A percentile compares a stretch with the other conserved stretches of the same genome.
Evolutionary conservation across 306 rosid species (phyloP).

Genomic region (Prosopis cineraria): DNA sequence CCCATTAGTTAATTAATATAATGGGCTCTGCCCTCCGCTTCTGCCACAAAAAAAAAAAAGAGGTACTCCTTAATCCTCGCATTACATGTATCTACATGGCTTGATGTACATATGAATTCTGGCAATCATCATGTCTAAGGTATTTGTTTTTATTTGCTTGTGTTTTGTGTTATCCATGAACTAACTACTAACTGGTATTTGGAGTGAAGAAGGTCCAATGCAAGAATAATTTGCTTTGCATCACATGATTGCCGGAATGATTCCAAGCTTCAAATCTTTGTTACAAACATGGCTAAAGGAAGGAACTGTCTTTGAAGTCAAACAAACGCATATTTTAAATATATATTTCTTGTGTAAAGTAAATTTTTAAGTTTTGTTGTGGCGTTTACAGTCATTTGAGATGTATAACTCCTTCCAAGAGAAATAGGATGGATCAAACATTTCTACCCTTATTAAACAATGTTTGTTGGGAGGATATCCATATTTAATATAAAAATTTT

Average conservation of each 20-base stretch:
- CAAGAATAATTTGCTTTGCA: constrained; percentile 9
- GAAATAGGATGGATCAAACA: constrained; percentile 98
- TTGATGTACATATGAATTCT: background rate
- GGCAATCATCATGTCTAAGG: background rate
- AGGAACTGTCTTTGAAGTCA: constrained; percentile 46
- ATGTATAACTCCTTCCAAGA: constrained; percentile 76
- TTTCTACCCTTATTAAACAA: no score
- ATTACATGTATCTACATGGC: constrained; percentile 5
- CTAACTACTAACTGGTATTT: constrained; percentile 14
- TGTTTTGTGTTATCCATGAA: background rate
- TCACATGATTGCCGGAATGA: constrained; percentile 5
- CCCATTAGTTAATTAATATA: no score
- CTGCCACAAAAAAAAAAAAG: no score
- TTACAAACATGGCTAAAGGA: constrained; percentile 42
- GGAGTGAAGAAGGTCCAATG: background rate
- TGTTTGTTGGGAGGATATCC: no score
- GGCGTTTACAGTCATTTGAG: constrained; percentile 72
- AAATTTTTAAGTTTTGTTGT: constrained; percentile 47
- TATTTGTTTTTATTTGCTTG: background rate
- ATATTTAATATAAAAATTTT: no score
- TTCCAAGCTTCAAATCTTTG: background rate
- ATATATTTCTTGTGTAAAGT: constrained; percentile 10
- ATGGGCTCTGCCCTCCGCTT: no score
- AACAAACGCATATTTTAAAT: background rate
- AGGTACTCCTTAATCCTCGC: no score